Percentiles rank a stretch among this genome's conserved stretches.
Evolutionary conservation across 2,329 filamentous ascomycete genomes (phyloP).

Genomic region (Grosmannia clavigera): DNA sequence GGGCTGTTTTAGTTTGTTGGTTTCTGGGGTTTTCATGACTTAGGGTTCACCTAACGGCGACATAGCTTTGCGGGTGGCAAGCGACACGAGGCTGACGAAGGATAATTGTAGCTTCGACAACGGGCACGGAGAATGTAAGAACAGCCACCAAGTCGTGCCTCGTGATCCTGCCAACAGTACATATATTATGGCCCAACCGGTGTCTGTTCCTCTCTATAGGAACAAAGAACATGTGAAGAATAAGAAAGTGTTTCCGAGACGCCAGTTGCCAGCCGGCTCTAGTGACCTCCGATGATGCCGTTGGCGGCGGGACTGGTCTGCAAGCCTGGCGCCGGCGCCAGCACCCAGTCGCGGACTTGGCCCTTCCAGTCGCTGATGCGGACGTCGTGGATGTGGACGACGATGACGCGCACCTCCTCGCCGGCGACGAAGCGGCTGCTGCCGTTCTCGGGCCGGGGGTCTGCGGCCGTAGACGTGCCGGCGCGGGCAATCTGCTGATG

Average conservation of each 20-base stretch:
- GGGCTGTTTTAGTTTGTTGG: background rate
- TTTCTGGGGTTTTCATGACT: background rate
- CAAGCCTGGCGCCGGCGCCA: conserved; percentile 20
- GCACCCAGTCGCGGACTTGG: conserved; percentile 67
- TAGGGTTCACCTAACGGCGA: background rate
- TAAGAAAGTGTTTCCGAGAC: background rate
- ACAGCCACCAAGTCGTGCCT: background rate
- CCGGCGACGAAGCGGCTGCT: conserved; percentile 60
- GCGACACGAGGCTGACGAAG: background rate
- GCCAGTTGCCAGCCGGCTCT: too few relatives aligned
- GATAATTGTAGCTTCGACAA: background rate
- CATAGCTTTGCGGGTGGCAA: background rate
- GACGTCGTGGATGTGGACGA: conserved; percentile 73
- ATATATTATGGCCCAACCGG: background rate
- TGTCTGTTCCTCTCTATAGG: background rate
- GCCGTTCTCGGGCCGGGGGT: conserved; percentile 15
- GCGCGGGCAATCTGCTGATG: conserved; percentile 19
- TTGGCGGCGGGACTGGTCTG: background rate
- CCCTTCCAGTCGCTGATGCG: conserved; percentile 93
- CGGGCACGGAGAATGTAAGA: background rate
- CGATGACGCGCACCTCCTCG: conserved; percentile 75
- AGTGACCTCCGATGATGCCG: background rate
- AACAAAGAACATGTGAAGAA: background rate
- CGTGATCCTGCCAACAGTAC: background rate
- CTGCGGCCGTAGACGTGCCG: conserved; percentile 15